Conservation (phyloP, 345 rosid species). For the Murraya koenigii region DNA sequence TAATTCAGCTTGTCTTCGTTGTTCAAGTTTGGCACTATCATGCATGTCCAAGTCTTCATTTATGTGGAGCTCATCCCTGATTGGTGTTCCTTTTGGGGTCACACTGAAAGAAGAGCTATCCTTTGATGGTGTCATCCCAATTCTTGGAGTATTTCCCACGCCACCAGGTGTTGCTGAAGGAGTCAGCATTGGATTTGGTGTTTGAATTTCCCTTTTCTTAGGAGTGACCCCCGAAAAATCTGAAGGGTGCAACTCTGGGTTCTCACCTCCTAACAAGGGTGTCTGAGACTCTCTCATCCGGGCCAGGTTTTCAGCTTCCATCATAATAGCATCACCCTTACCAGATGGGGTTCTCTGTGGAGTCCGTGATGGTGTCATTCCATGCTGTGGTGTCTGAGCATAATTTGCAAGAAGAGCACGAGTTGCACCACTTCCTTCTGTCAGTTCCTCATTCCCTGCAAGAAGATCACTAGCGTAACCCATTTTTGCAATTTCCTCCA, state of each 20-base stretch:
- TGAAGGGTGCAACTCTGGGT: constrained; percentile 98
- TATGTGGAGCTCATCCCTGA: constrained; percentile 94
- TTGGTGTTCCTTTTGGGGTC: constrained; percentile 95
- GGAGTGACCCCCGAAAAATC: constrained; percentile 99
- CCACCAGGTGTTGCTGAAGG: constrained; percentile 92
- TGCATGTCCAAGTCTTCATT: constrained; percentile 87
- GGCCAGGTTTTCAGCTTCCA: constrained; percentile 99
- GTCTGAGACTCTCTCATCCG: constrained; percentile 96
- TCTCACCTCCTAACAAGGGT: constrained; percentile 93
- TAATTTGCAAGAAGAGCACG: constrained; percentile 93
- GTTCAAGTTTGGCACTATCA: constrained; percentile 76
- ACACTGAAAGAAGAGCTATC: constrained; percentile 73
- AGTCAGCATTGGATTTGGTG: constrained; percentile 90
- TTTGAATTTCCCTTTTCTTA: constrained; percentile 76
- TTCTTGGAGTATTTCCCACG: constrained; percentile 77
- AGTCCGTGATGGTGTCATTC: constrained; percentile 87
- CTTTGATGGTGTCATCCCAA: constrained; percentile 90
- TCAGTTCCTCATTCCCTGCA: constrained; percentile 77
- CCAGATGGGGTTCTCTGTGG: constrained; percentile 98
- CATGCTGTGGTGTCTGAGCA: constrained; percentile 79
- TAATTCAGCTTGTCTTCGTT: constrained; percentile 71
- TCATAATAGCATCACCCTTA: constrained; percentile 96
- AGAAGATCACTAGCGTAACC: constrained; percentile 93
- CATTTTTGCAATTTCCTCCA: constrained; percentile 98
- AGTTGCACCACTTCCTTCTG: constrained; percentile 91